These are phyloP conservation scores for Pogostemon cablin DNA, from an alignment of 257 asterid genomes.

Conservation along the genomic window DNA sequence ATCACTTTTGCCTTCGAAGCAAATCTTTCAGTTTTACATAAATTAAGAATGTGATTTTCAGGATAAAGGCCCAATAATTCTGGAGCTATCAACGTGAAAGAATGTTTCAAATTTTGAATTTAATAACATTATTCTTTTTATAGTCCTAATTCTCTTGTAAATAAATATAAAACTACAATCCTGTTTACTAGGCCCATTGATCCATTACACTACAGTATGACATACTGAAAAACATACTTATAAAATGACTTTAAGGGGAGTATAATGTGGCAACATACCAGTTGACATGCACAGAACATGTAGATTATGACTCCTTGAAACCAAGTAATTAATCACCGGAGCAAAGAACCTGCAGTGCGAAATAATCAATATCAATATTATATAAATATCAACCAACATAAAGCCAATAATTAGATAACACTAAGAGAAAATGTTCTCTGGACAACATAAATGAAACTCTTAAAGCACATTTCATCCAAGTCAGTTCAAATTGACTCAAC, in stretches of 20 bases:
- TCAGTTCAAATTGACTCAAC: background rate
- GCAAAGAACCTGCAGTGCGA: slow-evolving; percentile 77
- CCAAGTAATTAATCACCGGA: slow-evolving; percentile 72
- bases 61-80: background rate
- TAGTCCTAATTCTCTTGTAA: background rate
- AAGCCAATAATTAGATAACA: slow-evolving; percentile 22
- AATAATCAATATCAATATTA: background rate
- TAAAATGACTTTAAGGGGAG: background rate
- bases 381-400: slow-evolving; percentile 1
- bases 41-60: background rate
- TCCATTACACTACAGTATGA: background rate
- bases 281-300: slow-evolving; percentile 79
- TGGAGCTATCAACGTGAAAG: no score
- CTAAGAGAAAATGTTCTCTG: background rate
- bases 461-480: background rate
- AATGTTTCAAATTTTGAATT: no score
- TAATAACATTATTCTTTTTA: background rate
- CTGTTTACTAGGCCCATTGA: background rate
- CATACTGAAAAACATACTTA: background rate
- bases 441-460: background rate
- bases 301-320: slow-evolving; percentile 64
- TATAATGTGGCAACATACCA: slow-evolving; percentile 49
- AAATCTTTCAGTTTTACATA: background rate
- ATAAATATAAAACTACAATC: background rate
- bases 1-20: slow-evolving; percentile 11